Evolutionary conservation across 2,329 filamentous ascomycete genomes (phyloP).

Genomic region (Fusarium nanum): DNA sequence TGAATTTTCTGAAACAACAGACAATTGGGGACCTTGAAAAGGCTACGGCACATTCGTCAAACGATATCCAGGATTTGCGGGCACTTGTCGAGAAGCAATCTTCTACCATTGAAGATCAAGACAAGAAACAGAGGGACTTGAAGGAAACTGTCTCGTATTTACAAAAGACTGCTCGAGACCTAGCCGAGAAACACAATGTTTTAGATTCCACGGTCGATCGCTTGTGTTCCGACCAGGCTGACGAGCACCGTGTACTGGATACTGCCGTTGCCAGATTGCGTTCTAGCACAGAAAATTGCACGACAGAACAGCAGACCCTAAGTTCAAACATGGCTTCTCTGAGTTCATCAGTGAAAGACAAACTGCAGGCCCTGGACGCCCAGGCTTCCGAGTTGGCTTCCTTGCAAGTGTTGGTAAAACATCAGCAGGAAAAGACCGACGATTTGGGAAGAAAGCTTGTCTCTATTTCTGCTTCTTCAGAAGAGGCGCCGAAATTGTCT

Average conservation of each 20-base stretch:
- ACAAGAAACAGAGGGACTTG: slow-evolving; percentile 16
- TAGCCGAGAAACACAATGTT: background rate
- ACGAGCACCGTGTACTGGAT: slow-evolving; percentile 4
- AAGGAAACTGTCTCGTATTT: slow-evolving; percentile 3
- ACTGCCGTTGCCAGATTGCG: slow-evolving; percentile 5
- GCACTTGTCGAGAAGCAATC: background rate
- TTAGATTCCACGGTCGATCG: background rate
- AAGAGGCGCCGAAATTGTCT: slow-evolving; percentile 1
- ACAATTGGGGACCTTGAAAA: slow-evolving; percentile 10
- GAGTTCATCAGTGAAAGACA: background rate
- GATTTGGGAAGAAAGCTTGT: slow-evolving; percentile 2
- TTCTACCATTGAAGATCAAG: slow-evolving; percentile 8
- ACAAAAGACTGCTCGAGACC: slow-evolving; percentile 2
- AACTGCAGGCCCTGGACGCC: background rate
- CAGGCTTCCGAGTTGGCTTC: slow-evolving; percentile 3
- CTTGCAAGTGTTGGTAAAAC: background rate
- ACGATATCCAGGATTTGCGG: background rate
- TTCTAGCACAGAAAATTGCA: background rate
- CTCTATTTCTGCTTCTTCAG: background rate
- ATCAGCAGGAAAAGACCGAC: slow-evolving; percentile 15
- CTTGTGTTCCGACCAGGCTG: background rate
- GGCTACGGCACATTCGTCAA: background rate
- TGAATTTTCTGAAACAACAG: slow-evolving; percentile 6
- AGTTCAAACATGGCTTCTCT: slow-evolving; percentile 6
- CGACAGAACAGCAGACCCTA: slow-evolving; percentile 8